These are phyloP conservation scores for Albatrellus ellisii DNA, from an alignment of 768 basidiomycete species.

Conservation along the genomic window DNA sequence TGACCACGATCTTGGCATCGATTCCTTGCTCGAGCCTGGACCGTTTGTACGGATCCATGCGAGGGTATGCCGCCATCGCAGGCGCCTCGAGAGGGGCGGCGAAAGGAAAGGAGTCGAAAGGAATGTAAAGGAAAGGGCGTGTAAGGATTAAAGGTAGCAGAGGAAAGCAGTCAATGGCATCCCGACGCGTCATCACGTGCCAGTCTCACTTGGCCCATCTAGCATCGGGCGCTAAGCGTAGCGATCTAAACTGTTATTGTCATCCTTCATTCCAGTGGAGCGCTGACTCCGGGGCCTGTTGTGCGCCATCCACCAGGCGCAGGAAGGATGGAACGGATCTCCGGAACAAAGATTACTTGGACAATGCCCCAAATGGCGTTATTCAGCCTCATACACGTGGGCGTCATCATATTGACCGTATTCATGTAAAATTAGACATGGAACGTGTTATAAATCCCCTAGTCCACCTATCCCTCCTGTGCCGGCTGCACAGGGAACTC, in stretches of 20 bases:
- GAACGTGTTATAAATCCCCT: slow-evolving; percentile 16
- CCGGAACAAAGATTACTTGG: too few species aligned
- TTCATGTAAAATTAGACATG: slow-evolving; percentile 21
- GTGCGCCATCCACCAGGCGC: too few species aligned
- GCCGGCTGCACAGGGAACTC: slow-evolving; percentile 68
- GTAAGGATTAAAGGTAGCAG: slow-evolving; percentile 9
- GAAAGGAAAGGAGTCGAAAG: slow-evolving; percentile 20
- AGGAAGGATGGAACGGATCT: too few species aligned
- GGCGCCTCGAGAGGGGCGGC: slow-evolving; percentile 25
- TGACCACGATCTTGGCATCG: slow-evolving; percentile 92
- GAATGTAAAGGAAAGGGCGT: slow-evolving; percentile 20
- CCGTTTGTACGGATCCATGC: slow-evolving; percentile 52
- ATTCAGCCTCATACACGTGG: too few species aligned
- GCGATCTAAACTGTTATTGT: too few species aligned
- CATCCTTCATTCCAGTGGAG: too few species aligned
- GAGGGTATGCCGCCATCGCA: slow-evolving; percentile 43
- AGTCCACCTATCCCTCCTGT: slow-evolving; percentile 40
- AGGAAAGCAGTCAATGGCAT: slow-evolving; percentile 6
- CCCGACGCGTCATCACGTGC: neutral
- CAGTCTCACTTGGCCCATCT: too few species aligned
- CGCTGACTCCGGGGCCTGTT: too few species aligned
- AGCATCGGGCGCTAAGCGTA: too few species aligned
- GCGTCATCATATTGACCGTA: slow-evolving; percentile 5
- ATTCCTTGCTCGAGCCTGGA: slow-evolving; percentile 72
- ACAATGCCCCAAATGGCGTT: too few species aligned